Evolutionary conservation across 179 eudicot species (phyloP), one percentile per base, ranked within the genome.

Genomic region (Silene vulgaris): DNA sequence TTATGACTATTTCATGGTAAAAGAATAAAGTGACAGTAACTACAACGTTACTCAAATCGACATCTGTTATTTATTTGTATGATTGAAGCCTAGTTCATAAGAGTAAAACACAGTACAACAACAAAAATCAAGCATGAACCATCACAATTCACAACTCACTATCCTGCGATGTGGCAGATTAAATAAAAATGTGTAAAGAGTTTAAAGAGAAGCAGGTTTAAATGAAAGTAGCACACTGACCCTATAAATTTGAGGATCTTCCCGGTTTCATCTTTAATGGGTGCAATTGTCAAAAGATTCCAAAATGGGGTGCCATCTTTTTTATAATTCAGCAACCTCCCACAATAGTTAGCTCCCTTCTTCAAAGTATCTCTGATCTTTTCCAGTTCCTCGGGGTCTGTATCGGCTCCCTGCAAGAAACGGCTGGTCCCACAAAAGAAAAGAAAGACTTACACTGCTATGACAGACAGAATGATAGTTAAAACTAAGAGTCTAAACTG

Each of bases 231-330:
- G 23, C 17, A 60, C 62, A 80, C 86, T 81, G 74, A 95, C 99
- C 97, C 99, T 59, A 92, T 95, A 77, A 85, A 86, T 75, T 95
- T 92, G 75, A 95, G 95, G 60, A 89, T 85, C 77, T 87, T 90
- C 16, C 97, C 97, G 8, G 81, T 68, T 75, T 95, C 99, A 74
- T 95, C 97, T 81, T 92, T 95, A 80, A 95, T 95, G 29, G 99
- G 97, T 48, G 99, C 83, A 83, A 95, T 83, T 0, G 99, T 95
- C 56, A 95, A 87, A 26, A 95, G 90, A 80, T 95, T 95, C 99
- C 99, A 95, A 76, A 95, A 95, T 12, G 97, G 90, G 20, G 97
- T 85, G 32, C 97, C 95, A 74, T 95, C 99, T 75, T 95, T 95
- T 90, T 95, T 95, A 87, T 92, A 95, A 76, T 95, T 95, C 74